Evolutionary conservation across 139 green algal species (phyloP), one percentile per base, ranked within the genome.

Genomic region (Ettlia oleoabundans): DNA sequence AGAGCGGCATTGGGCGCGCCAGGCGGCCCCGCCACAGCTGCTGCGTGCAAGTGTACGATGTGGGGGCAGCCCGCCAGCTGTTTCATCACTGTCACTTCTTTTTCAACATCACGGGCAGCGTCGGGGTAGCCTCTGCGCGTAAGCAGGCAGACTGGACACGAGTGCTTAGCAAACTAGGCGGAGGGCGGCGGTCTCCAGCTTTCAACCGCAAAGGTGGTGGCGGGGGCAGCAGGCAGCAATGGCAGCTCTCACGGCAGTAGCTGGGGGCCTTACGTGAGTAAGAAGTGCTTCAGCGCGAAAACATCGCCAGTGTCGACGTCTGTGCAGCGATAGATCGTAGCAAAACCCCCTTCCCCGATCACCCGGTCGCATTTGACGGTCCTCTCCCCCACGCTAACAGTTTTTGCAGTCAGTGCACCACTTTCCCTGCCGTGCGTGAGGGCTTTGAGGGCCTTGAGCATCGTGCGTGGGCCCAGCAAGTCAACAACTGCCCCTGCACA

Each of bases 231-330:
- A 30, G 37, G 0, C 43, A 13, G 21, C 52, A 8, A 10, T 26
- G 30, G 22, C 37, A 6, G 24, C 19, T 43, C 28, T 10, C 41
- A 43, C 4, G 9, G 7, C 52, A 26, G 7, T 22, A 58, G 3
- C 3, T 30, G 0, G 18, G 0, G n/a, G n/a, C n/a, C 66, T 26
- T 41, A 85, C 30, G 41, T 74, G 33, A 97, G 67, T 13, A 89
- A 83, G 43, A 96, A 87, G 78, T 97, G 94, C 82, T 98, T 97
- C 1, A 98, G 86, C 0, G 94, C 94, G 66, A 89, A 95, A 0
- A 73, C 53, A 15, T 78, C 32, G 4, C 85, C 76, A 3, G 71
- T 91, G 30, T 53, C 85, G 38, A 79, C 61, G n/a, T 92, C 85
- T 2, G 40, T 52, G 21, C 75, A 90, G 19, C 85, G 82, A 82